Conservation (phyloP, 768 basidiomycete species). For the Termitomyces heimii region DNA sequence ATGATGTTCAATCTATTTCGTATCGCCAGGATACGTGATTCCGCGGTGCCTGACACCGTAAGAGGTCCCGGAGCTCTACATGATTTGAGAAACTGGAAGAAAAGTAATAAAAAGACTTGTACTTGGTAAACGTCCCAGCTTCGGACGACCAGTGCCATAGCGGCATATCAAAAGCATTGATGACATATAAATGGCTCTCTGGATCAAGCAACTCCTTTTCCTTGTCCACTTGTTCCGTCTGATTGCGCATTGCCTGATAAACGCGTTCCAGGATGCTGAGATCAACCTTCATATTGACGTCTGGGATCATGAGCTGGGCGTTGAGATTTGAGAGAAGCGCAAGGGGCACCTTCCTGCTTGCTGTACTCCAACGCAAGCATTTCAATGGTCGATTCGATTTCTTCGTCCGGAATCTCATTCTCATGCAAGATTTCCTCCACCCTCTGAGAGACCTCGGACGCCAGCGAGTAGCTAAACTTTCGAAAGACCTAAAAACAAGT, state of each 20-base stretch:
- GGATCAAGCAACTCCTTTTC: slow-evolving; percentile 71
- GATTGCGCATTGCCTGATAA: slow-evolving; percentile 68
- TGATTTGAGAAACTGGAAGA: background rate
- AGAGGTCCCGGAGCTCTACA: slow-evolving; percentile 47
- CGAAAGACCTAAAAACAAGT: slow-evolving; percentile 68
- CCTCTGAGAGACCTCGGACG: slow-evolving; percentile 69
- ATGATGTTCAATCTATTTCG: slow-evolving; percentile 88
- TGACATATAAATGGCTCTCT: slow-evolving; percentile 73
- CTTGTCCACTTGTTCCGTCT: slow-evolving; percentile 41
- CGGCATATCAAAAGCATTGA: slow-evolving; percentile 96
- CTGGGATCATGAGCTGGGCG: slow-evolving; percentile 25
- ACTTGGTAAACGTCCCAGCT: slow-evolving; percentile 87
- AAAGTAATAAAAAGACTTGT: slow-evolving; percentile 11
- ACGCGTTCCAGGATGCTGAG: slow-evolving; percentile 61
- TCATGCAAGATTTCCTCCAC: slow-evolving; percentile 65
- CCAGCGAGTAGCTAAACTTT: slow-evolving; percentile 84
- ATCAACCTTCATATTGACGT: slow-evolving; percentile 81
- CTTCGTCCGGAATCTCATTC: slow-evolving; percentile 65
- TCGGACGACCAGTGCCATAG: slow-evolving; percentile 87
- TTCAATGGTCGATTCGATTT: slow-evolving; percentile 72
- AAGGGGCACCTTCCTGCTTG: slow-evolving; percentile 70
- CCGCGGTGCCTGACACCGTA: slow-evolving; percentile 77
- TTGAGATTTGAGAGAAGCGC: background rate
- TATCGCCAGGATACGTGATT: slow-evolving; percentile 72
- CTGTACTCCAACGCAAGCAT: slow-evolving; percentile 83